A percentile compares a stretch with the other conserved stretches of the same genome.
These are phyloP conservation scores for Aureobasidium pullulans DNA, from an alignment of 2,329 filamentous ascomycete genomes.

Conservation along the genomic window DNA sequence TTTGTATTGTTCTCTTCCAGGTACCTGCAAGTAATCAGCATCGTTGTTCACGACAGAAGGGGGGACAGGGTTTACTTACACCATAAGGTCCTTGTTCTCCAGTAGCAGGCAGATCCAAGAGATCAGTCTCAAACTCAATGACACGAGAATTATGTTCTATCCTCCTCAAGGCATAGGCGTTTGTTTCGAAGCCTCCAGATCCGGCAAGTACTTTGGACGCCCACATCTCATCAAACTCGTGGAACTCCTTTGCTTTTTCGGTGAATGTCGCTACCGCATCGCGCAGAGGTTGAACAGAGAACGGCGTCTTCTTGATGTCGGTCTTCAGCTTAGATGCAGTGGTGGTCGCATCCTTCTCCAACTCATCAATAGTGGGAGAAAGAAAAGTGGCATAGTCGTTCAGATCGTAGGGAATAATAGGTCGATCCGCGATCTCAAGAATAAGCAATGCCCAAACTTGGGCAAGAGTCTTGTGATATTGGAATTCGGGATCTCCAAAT, in stretches of 20 bases:
- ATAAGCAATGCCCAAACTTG: conserved; percentile 77
- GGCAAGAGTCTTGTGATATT: conserved; percentile 70
- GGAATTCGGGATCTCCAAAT: conserved; percentile 69
- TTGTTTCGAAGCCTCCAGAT: conserved; percentile 65
- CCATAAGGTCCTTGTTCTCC: conserved; percentile 41
- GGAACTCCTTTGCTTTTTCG: conserved; percentile 56
- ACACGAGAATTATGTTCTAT: conserved; percentile 71
- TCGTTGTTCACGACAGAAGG: not conserved
- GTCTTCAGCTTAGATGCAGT: conserved; percentile 31
- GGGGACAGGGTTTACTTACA: conserved; percentile 47
- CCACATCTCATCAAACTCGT: conserved; percentile 72
- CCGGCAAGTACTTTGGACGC: conserved; percentile 61
- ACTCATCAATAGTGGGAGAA: conserved; percentile 55
- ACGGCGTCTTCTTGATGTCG: conserved; percentile 20
- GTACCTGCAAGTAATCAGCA: conserved; percentile 48
- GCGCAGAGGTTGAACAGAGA: conserved; percentile 53
- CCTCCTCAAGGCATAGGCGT: conserved; percentile 59
- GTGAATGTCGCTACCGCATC: conserved; percentile 57
- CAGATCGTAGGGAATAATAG: conserved; percentile 77
- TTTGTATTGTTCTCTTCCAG: conserved; percentile 86
- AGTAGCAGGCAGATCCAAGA: conserved; percentile 66
- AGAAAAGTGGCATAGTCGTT: conserved; percentile 62
- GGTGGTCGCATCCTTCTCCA: conserved; percentile 52
- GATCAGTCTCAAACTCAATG: conserved; percentile 70
- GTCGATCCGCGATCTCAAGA: conserved; percentile 74